Percentiles rank a stretch among this genome's conserved stretches.
These are phyloP conservation scores for Podospora didyma DNA, from an alignment of 495 filamentous ascomycete genomes.

Conservation along the genomic window DNA sequence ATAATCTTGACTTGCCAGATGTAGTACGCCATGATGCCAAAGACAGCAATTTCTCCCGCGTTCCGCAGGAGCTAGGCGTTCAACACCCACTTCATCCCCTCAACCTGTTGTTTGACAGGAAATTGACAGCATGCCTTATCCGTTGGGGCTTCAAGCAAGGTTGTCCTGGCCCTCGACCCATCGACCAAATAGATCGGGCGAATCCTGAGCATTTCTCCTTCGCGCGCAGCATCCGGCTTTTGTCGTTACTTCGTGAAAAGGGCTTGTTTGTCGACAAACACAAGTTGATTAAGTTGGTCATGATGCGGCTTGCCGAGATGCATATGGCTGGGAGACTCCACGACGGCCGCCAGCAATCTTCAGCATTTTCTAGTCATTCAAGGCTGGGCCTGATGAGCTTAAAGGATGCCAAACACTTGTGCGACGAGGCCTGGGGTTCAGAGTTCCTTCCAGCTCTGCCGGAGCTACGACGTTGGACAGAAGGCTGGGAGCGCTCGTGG, in stretches of 20 bases:
- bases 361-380: not conserved
- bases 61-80: constrained; percentile 2
- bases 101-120: constrained; percentile 25
- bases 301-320: constrained; percentile 22
- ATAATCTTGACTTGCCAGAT: constrained; percentile 29
- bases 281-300: constrained; percentile 8
- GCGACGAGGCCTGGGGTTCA: constrained; percentile 32
- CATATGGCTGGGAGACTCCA: not conserved
- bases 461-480: too few species aligned
- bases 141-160: constrained; percentile 26
- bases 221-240: constrained; percentile 17
- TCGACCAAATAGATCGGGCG: not conserved
- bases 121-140: constrained; percentile 23
- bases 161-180: not conserved
- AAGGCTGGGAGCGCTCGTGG: too few species aligned
- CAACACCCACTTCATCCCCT: constrained; percentile 24
- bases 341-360: not conserved
- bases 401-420: constrained; percentile 20
- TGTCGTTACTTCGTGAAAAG: constrained; percentile 21
- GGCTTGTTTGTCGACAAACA: constrained; percentile 15
- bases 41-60: not conserved
- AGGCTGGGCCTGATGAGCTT: constrained; percentile 20
- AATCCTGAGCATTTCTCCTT: constrained; percentile 14
- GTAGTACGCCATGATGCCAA: constrained; percentile 12
- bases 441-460: constrained; percentile 25